phyloP scores from a whole-genome alignment of 768 basidiomycete species.

The Mycena chlorophos region DNA sequence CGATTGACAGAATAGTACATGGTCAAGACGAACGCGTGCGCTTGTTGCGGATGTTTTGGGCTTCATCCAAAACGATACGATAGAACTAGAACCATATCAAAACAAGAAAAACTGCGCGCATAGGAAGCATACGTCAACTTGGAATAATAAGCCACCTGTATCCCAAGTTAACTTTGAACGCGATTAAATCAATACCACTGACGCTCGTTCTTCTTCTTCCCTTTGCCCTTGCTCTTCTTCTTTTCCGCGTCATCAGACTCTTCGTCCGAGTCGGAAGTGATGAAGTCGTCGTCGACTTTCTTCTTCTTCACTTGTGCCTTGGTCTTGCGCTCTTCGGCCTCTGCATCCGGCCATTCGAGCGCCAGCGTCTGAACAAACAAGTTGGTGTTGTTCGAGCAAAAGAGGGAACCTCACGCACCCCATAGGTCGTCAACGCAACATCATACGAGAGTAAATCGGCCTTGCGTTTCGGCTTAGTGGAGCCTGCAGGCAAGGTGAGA shows the following conservation, averaged over 20 bases:
- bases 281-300: slow-evolving; percentile 31
- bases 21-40: slow-evolving; percentile 41
- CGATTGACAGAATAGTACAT: background rate
- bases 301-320: slow-evolving; percentile 36
- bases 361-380: slow-evolving; percentile 49
- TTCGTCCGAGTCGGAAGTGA: slow-evolving; percentile 39
- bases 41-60: slow-evolving; percentile 54
- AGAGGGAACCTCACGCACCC: slow-evolving; percentile 34
- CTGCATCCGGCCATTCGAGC: slow-evolving; percentile 58
- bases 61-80: slow-evolving; percentile 57
- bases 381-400: background rate
- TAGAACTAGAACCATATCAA: slow-evolving; percentile 39
- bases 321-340: slow-evolving; percentile 48
- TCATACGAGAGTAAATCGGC: slow-evolving; percentile 56
- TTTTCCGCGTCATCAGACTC: slow-evolving; percentile 27
- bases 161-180: background rate
- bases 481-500: slow-evolving; percentile 65
- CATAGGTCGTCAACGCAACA: slow-evolving; percentile 59
- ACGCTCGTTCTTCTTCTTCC: slow-evolving; percentile 37
- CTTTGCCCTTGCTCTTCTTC: too few species aligned
- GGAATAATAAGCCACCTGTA: slow-evolving; percentile 49
- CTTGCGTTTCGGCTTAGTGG: slow-evolving; percentile 45
- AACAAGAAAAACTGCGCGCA: background rate
- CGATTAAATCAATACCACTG: slow-evolving; percentile 1
- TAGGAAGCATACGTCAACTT: slow-evolving; percentile 41